Base-by-base conservation (phyloP, 108 stramenopile species). In the Nitzschia palea region DNA sequence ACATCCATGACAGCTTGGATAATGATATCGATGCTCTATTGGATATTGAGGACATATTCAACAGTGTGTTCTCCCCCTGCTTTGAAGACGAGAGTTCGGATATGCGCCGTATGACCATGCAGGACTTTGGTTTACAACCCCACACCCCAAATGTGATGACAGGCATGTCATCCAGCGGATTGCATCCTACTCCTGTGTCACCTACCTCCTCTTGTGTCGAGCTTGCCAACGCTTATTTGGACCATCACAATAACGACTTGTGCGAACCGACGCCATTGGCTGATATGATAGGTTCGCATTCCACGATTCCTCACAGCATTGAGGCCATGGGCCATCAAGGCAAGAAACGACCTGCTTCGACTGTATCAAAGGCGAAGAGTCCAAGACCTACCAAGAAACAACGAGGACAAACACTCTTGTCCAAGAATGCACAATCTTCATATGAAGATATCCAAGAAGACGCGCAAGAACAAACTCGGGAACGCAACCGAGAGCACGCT, bases 401-500 rank as follows among this genome's bases (percentile, higher is more conserved):
- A 48, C 47, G 47, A 48, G 47, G 8, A 18, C n/a, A 48, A 8
- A 20, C n/a, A n/a, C n/a, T 4, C 47, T 48, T 4, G 9, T 18
- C 15, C 47, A 20, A 4, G 15, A 48, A 20, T 18, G 18, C 47
- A 12, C 47, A 48, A 20, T 10, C 18, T 18, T 48, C n/a, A 12
- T 48, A 12, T 4, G 47, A 12, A 48, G n/a, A 20, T 20, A 48
- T 4, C 8, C 18, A 18, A 48, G 47, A 5, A 8, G 47, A 48
- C n/a, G 15, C 47, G 4, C 8, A 20, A 4, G 47, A 48, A 20
- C 17, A 10, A 48, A 48, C 47, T n/a, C 47, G 47, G 4, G 18
- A 73, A 36, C 85, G 86, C 44, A 98, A 98, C 70, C 93, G 98
- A 18, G 90, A 91, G 65, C 95, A 96, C 65, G 98, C 95, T 34